phyloP scores from a whole-genome alignment of 768 basidiomycete genomes.

The Trametes cinnabarina region DNA sequence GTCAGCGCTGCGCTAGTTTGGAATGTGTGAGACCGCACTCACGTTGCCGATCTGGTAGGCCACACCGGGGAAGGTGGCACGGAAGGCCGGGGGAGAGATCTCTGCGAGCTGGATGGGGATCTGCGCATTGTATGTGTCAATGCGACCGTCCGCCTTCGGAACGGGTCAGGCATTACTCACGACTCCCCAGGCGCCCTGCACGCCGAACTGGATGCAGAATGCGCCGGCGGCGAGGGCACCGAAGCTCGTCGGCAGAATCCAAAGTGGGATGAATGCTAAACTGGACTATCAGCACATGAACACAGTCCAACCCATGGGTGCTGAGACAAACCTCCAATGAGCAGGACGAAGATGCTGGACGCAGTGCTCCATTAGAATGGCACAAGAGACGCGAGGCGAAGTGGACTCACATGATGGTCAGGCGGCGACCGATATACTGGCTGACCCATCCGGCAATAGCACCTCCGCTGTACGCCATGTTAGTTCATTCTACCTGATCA shows the following conservation, averaged over 20 bases:
- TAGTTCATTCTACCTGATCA: background rate
- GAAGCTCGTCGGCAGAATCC: slow-evolving; percentile 78
- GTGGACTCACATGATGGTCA: slow-evolving; percentile 62
- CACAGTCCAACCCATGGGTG: background rate
- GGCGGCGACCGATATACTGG: slow-evolving; percentile 79
- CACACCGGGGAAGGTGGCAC: slow-evolving; percentile 84
- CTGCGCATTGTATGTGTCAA: slow-evolving; percentile 21
- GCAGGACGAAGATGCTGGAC: slow-evolving; percentile 56
- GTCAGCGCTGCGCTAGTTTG: background rate
- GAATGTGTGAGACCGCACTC: background rate
- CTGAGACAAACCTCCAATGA: slow-evolving; percentile 40
- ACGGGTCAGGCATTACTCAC: slow-evolving; percentile 40
- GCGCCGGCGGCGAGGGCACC: slow-evolving; percentile 74
- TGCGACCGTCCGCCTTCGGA: background rate
- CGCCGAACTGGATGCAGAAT: slow-evolving; percentile 84
- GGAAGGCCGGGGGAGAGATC: slow-evolving; percentile 84
- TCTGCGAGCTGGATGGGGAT: slow-evolving; percentile 81
- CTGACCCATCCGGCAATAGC: slow-evolving; percentile 67
- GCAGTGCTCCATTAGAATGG: background rate
- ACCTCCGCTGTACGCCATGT: slow-evolving; percentile 50
- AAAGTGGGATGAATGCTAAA: slow-evolving; percentile 65
- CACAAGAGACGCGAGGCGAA: background rate
- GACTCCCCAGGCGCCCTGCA: slow-evolving; percentile 90
- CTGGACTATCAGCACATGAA: background rate
- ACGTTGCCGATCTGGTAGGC: slow-evolving; percentile 81